These are phyloP conservation scores for Agaricus blazei DNA, from an alignment of 768 basidiomycete genomes.

Conservation along the genomic window DNA sequence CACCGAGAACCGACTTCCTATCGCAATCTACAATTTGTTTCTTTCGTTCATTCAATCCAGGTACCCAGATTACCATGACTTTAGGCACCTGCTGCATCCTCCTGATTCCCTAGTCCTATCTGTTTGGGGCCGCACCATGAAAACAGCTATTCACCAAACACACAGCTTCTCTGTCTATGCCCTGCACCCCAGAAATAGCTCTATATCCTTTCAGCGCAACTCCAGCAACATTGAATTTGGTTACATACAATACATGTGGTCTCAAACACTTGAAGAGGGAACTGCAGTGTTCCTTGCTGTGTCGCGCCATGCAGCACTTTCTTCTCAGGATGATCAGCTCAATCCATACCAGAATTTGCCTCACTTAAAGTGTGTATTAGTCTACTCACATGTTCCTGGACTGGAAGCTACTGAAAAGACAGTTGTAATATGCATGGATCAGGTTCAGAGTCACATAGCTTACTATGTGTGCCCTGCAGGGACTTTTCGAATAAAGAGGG, in stretches of 20 bases:
- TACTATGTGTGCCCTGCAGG: neutral
- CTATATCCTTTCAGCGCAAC: neutral
- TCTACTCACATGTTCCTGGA: neutral
- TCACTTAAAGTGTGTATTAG: neutral
- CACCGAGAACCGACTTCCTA: no score
- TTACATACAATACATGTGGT: neutral
- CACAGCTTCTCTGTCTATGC: no score
- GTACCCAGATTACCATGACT: no score
- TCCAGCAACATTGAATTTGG: neutral
- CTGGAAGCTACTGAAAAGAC: neutral
- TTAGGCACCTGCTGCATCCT: no score
- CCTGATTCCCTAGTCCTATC: no score
- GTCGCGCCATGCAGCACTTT: neutral
- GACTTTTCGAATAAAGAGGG: neutral
- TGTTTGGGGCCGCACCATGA: no score
- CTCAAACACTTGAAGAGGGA: neutral
- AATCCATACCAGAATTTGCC: neutral
- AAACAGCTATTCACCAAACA: no score
- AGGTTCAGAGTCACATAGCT: neutral
- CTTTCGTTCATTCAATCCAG: no score
- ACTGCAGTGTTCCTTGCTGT: neutral
- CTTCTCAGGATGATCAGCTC: neutral
- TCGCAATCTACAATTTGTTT: no score
- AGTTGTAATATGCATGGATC: neutral
- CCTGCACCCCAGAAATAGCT: neutral